Base-by-base conservation (phyloP, 2,329 filamentous ascomycete genomes). In the Harringtonia aguacate region DNA sequence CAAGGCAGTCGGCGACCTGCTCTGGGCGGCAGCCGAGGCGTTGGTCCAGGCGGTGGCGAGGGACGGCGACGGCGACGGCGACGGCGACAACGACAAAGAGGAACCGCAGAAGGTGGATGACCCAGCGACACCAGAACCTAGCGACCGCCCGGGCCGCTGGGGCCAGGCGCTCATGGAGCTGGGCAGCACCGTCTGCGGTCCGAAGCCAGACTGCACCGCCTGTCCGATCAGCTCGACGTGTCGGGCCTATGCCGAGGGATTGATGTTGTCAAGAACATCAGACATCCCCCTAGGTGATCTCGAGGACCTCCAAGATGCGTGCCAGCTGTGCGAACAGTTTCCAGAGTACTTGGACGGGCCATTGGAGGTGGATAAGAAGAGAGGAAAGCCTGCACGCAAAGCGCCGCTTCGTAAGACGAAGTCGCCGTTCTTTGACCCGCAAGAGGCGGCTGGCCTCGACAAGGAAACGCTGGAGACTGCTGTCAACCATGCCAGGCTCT, bases 81-180 rank as follows among this genome's bases (percentile, higher is more conserved):
- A 50, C 1, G 45, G 30, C 7, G 43, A 45, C 15, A 43, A 46
- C 0, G 50, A 52, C 1, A 51, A 50, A 1, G 50, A 47, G 1
- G 50, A 50, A 10, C 51, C 50, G 1, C 42, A 29, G 12, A 37
- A 41, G 14, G 39, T 46, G 0, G 52, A 50, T 1, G 50, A 48
- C 1, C 48, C 48, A 10, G 51, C 50, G 1, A 43, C 31, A 5
- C 41, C 41, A 8, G 39, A 46, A 0, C 15, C 43, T 0, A 78
- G 69, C 43, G 67, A 73, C 42, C 57, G 70, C 20, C 76, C 77
- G 0, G 77, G 77, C 1, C 59, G 69, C 47, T 81, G 77, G 77
- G 78, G 78, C 0, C 77, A 81, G 54, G 77, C 73, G 1, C 58
- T 81, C 22, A 81, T 81, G 77, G 77, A 81, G 53, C 63, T 81